These are phyloP conservation scores for Microdochium paspali DNA, from an alignment of 2,329 filamentous ascomycete genomes.

Conservation along the genomic window DNA sequence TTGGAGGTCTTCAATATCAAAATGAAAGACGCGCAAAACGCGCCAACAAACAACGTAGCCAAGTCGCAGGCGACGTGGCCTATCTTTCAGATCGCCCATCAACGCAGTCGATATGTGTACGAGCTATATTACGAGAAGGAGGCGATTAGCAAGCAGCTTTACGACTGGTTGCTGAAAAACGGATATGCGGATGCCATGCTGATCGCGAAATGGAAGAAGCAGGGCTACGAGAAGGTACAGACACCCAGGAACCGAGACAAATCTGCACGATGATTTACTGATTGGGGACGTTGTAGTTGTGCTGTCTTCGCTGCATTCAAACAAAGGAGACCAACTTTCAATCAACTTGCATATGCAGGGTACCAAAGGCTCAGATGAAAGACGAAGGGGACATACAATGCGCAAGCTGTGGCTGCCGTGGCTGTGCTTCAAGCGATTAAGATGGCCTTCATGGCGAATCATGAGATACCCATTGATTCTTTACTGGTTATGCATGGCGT, in stretches of 20 bases:
- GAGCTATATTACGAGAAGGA: conserved; percentile 98
- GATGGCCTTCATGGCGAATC: neutral
- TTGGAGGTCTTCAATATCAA: conserved; percentile 80
- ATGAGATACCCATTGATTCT: conserved; percentile 1
- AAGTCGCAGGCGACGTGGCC: conserved; percentile 94
- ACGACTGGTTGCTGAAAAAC: conserved; percentile 96
- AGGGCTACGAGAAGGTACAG: conserved; percentile 89
- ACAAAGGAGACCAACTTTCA: conserved; percentile 99
- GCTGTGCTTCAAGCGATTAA: conserved; percentile 79
- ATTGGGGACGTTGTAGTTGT: conserved; percentile 49
- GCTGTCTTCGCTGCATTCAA: conserved; percentile 91
- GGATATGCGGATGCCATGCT: conserved; percentile 89
- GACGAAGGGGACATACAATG: conserved; percentile 87
- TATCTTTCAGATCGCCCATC: conserved; percentile 94
- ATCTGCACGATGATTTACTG: no score
- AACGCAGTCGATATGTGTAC: conserved; percentile 87
- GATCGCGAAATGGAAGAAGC: conserved; percentile 99
- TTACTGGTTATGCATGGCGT: neutral
- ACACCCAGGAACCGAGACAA: neutral
- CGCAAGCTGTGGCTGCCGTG: conserved; percentile 88
- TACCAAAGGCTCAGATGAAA: conserved; percentile 82
- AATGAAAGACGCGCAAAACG: conserved; percentile 93
- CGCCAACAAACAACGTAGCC: conserved; percentile 66
- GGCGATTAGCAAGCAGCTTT: conserved; percentile 83
- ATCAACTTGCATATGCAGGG: conserved; percentile 92